Conservation (phyloP, 495 filamentous ascomycete species). For the Cercophora samala region DNA sequence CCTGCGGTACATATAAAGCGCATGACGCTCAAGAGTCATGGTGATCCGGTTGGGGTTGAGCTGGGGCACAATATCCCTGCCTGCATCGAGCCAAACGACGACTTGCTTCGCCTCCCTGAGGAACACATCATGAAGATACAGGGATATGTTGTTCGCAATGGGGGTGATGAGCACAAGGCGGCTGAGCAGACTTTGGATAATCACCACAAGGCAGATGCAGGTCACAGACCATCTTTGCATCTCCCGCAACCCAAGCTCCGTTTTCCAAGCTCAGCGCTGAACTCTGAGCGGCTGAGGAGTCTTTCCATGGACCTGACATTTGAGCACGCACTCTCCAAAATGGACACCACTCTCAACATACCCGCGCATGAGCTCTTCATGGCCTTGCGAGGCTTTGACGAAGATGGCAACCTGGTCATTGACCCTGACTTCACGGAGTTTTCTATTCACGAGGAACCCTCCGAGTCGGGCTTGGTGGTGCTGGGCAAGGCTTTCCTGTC, state of each 20-base stretch:
- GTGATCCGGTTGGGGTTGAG: neutral
- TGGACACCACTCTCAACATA: neutral
- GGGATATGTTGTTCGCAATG: neutral
- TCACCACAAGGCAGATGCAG: neutral
- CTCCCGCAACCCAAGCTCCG: neutral
- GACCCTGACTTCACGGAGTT: neutral
- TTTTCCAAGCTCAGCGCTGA: neutral
- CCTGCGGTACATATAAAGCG: neutral
- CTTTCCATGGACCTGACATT: constrained; percentile 1
- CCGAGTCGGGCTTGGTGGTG: neutral
- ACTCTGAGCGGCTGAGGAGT: neutral
- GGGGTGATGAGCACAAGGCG: too few relatives aligned
- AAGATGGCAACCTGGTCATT: neutral
- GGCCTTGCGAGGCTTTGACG: neutral
- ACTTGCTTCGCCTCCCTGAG: neutral
- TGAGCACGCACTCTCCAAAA: neutral
- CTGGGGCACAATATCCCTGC: neutral
- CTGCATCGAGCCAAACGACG: neutral
- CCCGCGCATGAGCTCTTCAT: neutral
- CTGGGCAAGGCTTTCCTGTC: constrained; percentile 3
- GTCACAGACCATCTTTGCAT: neutral
- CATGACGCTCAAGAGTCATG: neutral
- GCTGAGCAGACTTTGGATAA: neutral
- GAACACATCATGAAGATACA: neutral
- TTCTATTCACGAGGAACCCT: neutral